These are phyloP conservation scores for Nicotiana paniculata DNA, from an alignment of 257 asterid genomes.

Conservation along the genomic window DNA sequence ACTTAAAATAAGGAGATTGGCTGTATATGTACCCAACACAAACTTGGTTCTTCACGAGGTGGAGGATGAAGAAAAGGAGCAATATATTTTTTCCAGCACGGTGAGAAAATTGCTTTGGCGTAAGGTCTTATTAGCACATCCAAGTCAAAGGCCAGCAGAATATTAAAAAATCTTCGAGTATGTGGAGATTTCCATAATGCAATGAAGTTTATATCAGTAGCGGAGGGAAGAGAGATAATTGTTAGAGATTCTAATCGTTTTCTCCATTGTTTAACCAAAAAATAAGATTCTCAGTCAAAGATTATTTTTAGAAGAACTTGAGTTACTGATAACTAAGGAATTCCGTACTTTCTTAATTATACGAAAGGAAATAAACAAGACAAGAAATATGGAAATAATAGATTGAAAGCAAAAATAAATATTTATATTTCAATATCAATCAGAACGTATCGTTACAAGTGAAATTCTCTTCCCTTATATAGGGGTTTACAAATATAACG, in stretches of 20 bases:
- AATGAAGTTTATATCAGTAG: conserved; percentile 60
- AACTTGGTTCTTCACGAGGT: conserved; percentile 74
- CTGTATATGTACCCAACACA: conserved; percentile 49
- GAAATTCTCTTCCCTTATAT: no score
- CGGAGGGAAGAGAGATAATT: conserved; percentile 68
- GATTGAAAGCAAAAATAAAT: no score
- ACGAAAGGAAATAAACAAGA: no score
- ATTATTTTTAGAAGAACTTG: no score
- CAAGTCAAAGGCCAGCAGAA: conserved; percentile 46
- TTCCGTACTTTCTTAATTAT: no score
- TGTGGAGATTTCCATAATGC: conserved; percentile 88
- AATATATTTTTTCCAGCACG: conserved; percentile 29
- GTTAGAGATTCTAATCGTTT: conserved; percentile 5
- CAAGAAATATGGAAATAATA: no score
- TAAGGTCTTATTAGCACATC: conserved; percentile 71
- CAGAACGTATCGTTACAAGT: no score
- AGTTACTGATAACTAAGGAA: no score
- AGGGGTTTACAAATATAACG: no score
- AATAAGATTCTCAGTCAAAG: no score
- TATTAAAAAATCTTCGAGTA: conserved; percentile 78
- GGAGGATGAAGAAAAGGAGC: conserved; percentile 33
- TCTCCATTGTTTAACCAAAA: no score
- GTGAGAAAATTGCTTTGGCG: conserved; percentile 82
- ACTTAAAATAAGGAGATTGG: conserved; percentile 51
- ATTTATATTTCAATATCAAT: no score